Base-by-base conservation (phyloP, 345 rosid genomes). In the Reutealis trisperma region DNA sequence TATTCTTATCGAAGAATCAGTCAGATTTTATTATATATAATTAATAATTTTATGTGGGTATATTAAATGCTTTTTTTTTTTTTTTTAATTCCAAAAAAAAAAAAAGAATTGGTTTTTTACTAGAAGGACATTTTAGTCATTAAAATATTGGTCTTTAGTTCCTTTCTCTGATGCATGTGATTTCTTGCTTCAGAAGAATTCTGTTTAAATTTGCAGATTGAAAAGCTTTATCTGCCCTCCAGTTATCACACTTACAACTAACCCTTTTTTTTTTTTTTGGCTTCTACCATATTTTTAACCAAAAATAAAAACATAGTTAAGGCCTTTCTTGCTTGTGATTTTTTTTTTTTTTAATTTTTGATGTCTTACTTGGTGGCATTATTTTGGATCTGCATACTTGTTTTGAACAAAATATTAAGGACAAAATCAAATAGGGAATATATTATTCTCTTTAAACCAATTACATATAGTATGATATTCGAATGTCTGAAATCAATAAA, bases 1-100 rank as follows among this genome's bases (percentile, higher is more conserved):
- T n/a, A 30, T 76, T 74, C 75, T 67, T 37, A 63, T 74, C 30
- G 84, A 80, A 80, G 84, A 86, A 76, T 76, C 80, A 30, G 87
- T 86, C 89, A 78, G 77, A 77, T 68, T 71, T 54, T 21, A 21
- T 71, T 71, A 27, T 47, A 5, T 49, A 5, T 18, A 54, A 16
- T 5, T 27, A 14, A 37, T 37, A 37, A 37, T 37, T 37, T 51
- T 63, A 49, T 61, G 11, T 64, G 11, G 16, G 8, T 3, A 5
- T 34, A 42, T 52, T 27, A 45, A 44, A 45, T 63, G 41, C 42
- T n/a, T 64, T 52, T 62, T 52, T 49, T 19, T 49, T 19, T 45
- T 52, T 27, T 27, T 27, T 27, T 27, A 44, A 37, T 21, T 25
- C 42, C 61, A 18, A 47, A 18, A 54, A 12, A 58, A 30, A 16